Conservation (phyloP, 495 filamentous ascomycete species). For the Penicillium chermesinum region DNA sequence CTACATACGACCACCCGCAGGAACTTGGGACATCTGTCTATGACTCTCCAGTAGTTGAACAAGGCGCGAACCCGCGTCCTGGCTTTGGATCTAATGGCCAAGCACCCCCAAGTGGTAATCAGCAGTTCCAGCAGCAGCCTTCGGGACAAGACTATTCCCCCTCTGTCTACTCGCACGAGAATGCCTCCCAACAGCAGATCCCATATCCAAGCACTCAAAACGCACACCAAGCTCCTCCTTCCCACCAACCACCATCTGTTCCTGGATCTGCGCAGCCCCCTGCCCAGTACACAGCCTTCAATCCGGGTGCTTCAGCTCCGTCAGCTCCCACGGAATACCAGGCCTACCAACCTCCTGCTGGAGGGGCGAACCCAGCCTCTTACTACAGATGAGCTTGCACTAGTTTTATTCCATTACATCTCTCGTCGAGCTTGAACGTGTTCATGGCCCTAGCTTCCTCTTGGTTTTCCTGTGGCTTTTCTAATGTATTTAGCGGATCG, state of each 20-base stretch:
- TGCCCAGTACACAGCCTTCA: constrained; percentile 38
- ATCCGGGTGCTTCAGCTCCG: constrained; percentile 27
- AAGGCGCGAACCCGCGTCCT: constrained; percentile 28
- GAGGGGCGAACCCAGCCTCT: constrained; percentile 36
- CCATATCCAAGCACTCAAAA: constrained; percentile 42
- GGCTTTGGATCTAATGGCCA: constrained; percentile 43
- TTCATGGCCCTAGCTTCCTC: neutral
- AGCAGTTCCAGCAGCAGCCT: constrained; percentile 35
- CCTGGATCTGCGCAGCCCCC: constrained; percentile 39
- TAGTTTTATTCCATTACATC: neutral
- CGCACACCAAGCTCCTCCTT: constrained; percentile 45
- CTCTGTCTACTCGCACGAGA: constrained; percentile 56
- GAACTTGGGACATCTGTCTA: constrained; percentile 82
- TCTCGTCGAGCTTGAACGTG: neutral
- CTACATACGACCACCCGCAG: constrained; percentile 72
- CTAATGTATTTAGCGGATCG: constrained; percentile 12
- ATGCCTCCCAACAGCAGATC: constrained; percentile 38
- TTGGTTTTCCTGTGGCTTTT: constrained; percentile 7
- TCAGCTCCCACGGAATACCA: constrained; percentile 42
- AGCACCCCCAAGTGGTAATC: constrained; percentile 34
- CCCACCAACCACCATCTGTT: constrained; percentile 41
- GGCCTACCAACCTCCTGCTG: constrained; percentile 44
- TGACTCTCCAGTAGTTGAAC: constrained; percentile 69
- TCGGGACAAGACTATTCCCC: constrained; percentile 49
- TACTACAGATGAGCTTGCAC: constrained; percentile 34